Evolutionary conservation across 768 basidiomycete species (phyloP).

Genomic region (Exidia glandulosa): DNA sequence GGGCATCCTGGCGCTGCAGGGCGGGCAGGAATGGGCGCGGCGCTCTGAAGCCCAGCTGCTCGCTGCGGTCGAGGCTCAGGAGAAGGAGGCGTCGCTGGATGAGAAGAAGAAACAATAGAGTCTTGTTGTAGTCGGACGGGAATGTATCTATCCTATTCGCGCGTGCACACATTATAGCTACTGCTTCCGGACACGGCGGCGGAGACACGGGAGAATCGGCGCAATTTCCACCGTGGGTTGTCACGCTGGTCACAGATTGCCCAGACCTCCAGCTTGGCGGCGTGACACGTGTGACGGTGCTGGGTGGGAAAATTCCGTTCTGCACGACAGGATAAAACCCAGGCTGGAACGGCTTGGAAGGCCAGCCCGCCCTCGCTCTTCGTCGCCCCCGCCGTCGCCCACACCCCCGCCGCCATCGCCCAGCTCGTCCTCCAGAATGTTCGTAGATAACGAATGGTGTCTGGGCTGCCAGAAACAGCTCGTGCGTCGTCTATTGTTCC

Average conservation of each 20-base stretch:
- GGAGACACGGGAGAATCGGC: no score
- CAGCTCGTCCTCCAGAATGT: neutral
- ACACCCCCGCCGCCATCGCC: neutral
- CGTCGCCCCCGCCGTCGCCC: neutral
- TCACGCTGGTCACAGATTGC: no score
- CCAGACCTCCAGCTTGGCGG: neutral
- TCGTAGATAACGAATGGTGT: neutral
- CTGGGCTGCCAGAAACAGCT: neutral
- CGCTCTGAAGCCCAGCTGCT: constrained; percentile 42
- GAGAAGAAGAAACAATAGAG: neutral
- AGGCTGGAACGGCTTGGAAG: no score
- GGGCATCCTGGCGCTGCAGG: constrained; percentile 57
- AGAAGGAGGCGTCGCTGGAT: constrained; percentile 14
- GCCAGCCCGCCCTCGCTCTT: neutral
- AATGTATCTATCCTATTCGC: neutral
- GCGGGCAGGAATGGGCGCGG: constrained; percentile 75
- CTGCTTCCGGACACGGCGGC: no score
- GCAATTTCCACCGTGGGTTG: no score
- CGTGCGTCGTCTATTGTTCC: neutral
- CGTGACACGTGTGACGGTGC: neutral
- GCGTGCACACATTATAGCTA: neutral
- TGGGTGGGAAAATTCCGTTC: no score
- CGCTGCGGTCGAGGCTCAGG: constrained; percentile 28
- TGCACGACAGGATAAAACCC: no score
- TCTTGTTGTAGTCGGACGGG: neutral